A percentile compares a stretch with the other conserved stretches of the same genome.
Evolutionary conservation across 257 asterid genomes (phyloP).

Genomic region (Marsdenia floribunda): DNA sequence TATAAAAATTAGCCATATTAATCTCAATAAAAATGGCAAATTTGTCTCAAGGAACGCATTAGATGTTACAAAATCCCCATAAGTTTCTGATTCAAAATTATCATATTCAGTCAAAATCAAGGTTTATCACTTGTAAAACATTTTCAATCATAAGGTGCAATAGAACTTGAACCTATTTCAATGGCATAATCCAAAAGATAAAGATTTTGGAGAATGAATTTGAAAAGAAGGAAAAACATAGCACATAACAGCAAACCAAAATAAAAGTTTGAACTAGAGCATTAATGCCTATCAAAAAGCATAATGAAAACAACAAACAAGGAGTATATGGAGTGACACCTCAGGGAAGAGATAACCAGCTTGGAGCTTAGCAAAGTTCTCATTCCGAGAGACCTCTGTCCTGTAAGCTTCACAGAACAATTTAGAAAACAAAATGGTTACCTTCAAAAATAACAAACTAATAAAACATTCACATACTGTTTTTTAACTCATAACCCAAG

Average conservation of each 20-base stretch:
- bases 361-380: constrained; percentile 83
- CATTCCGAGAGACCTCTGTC: constrained; percentile 80
- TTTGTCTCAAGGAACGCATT: background rate
- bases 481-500: background rate
- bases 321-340: constrained; percentile 35
- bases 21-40: background rate
- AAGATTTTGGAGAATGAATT: background rate
- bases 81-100: background rate
- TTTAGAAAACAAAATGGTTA: constrained; percentile 10
- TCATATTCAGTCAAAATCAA: background rate
- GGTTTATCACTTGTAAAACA: background rate
- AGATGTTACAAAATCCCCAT: background rate
- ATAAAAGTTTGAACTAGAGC: background rate
- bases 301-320: background rate
- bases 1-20: background rate
- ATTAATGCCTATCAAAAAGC: background rate
- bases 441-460: background rate
- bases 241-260: background rate
- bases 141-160: background rate
- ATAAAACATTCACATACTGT: background rate
- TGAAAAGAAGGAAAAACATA: background rate
- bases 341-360: constrained; percentile 98
- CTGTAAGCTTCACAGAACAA: constrained; percentile 53
- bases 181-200: background rate
- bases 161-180: background rate